Evolutionary conservation across 2,329 filamentous ascomycete genomes (phyloP).

Genomic region (Juglanconis sp.): DNA sequence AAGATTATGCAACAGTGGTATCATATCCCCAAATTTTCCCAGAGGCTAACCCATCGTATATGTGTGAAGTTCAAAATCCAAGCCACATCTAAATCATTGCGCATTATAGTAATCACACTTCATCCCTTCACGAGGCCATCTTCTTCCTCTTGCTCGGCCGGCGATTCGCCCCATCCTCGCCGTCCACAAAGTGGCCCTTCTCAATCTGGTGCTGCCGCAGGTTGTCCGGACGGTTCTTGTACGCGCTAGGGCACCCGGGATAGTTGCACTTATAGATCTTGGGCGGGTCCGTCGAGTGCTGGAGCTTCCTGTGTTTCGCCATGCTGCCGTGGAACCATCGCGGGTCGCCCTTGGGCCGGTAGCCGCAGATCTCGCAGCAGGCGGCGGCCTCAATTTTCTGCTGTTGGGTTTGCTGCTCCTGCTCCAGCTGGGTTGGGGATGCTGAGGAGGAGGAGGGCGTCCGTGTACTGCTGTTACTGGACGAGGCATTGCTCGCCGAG

Average conservation of each 20-base stretch:
- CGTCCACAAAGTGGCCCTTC: conserved; percentile 52
- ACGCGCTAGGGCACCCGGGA: conserved; percentile 52
- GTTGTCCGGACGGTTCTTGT: conserved; percentile 55
- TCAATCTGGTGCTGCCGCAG: conserved; percentile 55
- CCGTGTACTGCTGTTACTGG: not conserved
- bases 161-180: conserved; percentile 32
- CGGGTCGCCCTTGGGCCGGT: conserved; percentile 54
- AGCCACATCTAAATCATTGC: not conserved
- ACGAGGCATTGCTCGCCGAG: not conserved
- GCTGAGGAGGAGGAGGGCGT: conserved; percentile 3
- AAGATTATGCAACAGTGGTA: conserved; percentile 21
- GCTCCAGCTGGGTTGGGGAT: not conserved
- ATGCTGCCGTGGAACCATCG: conserved; percentile 58
- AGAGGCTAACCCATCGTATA: not conserved
- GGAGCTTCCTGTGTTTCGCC: conserved; percentile 55
- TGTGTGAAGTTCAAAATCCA: not conserved
- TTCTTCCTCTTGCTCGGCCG: conserved; percentile 49
- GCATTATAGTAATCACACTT: not conserved
- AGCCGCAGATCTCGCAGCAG: conserved; percentile 51
- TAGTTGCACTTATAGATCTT: conserved; percentile 51
- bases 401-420: conserved; percentile 1
- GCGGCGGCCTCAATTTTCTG: conserved; percentile 41
- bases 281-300: conserved; percentile 47
- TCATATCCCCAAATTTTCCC: not conserved
- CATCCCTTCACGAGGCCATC: conserved; percentile 19